These are phyloP conservation scores for Nymphaea thermarum DNA, from an alignment of 164 flowering plant species.

Conservation along the genomic window DNA sequence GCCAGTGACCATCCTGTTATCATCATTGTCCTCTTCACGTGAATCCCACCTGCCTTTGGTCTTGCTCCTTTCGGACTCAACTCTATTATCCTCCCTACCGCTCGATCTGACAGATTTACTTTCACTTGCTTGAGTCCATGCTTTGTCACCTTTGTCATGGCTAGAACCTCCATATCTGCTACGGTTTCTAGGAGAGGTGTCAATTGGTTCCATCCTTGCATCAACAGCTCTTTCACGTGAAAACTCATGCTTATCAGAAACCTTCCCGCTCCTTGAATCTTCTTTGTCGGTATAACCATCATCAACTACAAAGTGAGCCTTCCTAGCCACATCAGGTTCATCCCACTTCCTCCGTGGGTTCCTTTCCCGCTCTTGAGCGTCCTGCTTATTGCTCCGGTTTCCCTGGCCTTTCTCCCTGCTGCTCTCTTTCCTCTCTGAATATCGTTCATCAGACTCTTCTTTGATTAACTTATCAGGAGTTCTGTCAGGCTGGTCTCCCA, in stretches of 20 bases:
- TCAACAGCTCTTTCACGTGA: slow-evolving; percentile 35
- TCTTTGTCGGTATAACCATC: slow-evolving; percentile 19
- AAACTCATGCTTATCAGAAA: slow-evolving; percentile 47
- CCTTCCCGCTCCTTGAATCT: slow-evolving; percentile 38
- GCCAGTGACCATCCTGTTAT: slow-evolving; percentile 22
- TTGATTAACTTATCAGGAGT: slow-evolving; percentile 15
- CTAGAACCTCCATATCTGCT: slow-evolving; percentile 28
- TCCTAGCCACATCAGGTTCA: slow-evolving; percentile 18
- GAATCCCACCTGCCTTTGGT: slow-evolving; percentile 37
- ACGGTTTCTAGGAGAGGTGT: slow-evolving; percentile 24
- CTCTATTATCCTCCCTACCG: slow-evolving; percentile 51
- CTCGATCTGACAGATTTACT: slow-evolving; percentile 19
- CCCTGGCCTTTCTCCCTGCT: slow-evolving; percentile 51
- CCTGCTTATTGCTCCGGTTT: slow-evolving; percentile 14
- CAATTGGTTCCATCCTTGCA: slow-evolving; percentile 20
- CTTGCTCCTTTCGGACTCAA: slow-evolving; percentile 45
- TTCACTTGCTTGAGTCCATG: background rate
- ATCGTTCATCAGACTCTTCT: slow-evolving; percentile 5
- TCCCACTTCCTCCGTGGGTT: slow-evolving; percentile 58
- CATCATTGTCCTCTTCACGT: slow-evolving; percentile 28
- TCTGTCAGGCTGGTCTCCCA: slow-evolving; percentile 44
- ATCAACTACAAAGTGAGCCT: slow-evolving; percentile 23
- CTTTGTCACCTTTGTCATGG: slow-evolving; percentile 25
- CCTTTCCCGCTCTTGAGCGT: slow-evolving; percentile 27
- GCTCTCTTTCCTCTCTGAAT: slow-evolving; percentile 45